Conservation (phyloP, 2,329 filamentous ascomycete genomes). For the Aschersonia sp. region DNA sequence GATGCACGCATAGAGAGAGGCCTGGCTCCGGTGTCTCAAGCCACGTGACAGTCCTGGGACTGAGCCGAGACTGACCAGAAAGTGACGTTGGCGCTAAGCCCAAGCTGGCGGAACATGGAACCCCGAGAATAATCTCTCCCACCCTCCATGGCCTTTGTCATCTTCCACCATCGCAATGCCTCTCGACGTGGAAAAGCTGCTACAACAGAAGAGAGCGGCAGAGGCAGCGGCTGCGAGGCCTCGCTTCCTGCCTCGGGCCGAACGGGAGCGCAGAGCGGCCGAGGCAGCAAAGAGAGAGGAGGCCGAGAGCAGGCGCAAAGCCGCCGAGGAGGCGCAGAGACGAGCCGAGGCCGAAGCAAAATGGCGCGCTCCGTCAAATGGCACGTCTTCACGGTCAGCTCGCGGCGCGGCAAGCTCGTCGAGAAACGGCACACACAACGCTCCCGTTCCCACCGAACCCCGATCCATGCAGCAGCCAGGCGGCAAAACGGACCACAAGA, state of each 20-base stretch:
- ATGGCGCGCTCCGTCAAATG: conserved; percentile 16
- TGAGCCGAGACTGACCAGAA: no score
- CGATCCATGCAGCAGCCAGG: conserved; percentile 42
- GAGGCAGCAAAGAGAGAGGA: conserved; percentile 63
- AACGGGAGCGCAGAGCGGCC: conserved; percentile 65
- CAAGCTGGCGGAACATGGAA: no score
- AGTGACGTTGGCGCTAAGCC: no score
- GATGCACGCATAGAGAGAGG: no score
- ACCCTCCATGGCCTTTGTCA: no score
- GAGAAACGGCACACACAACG: neutral
- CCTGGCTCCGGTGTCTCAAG: no score
- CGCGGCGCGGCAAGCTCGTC: conserved; percentile 8
- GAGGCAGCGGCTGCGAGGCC: conserved; percentile 77
- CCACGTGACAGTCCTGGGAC: no score
- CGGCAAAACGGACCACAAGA: conserved; percentile 20
- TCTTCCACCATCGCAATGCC: conserved; percentile 15
- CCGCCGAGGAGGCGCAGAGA: conserved; percentile 50
- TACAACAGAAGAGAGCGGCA: conserved; percentile 73
- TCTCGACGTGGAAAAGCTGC: conserved; percentile 71
- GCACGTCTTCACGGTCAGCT: neutral
- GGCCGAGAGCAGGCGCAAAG: conserved; percentile 36
- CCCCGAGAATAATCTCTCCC: no score
- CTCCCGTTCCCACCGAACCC: conserved; percentile 53
- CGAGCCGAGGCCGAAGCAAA: conserved; percentile 47
- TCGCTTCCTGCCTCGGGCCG: conserved; percentile 71